phyloP scores from a whole-genome alignment of 106 monocot genomes.

The Agapanthus africanus region DNA sequence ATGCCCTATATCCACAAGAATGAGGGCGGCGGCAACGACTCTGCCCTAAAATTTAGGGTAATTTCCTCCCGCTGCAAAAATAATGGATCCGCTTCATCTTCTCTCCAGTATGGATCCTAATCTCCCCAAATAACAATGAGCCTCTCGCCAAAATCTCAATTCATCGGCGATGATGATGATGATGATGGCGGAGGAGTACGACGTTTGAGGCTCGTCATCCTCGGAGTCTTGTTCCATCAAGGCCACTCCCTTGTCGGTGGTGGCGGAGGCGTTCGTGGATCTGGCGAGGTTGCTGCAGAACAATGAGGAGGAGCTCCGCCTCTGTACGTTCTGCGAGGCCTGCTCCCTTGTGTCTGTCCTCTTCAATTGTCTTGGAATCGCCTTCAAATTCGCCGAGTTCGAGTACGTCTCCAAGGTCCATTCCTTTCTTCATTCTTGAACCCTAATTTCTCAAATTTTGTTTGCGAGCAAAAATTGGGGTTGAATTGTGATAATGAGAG shows the following conservation, averaged over 20 bases:
- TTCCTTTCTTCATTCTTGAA: background rate
- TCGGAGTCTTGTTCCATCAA: background rate
- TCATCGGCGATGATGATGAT: background rate
- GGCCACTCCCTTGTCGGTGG: slow-evolving; percentile 40
- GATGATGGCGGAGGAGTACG: slow-evolving; percentile 21
- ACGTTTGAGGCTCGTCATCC: background rate
- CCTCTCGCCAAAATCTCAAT: too few species aligned
- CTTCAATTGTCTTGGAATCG: slow-evolving; percentile 72
- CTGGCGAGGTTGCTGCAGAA: slow-evolving; percentile 18
- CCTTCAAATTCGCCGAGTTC: slow-evolving; percentile 86
- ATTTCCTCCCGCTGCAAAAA: too few species aligned
- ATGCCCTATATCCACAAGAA: too few species aligned
- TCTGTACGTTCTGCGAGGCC: slow-evolving; percentile 46
- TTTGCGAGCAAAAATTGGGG: background rate
- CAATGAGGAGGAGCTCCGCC: slow-evolving; percentile 24
- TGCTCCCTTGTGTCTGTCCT: slow-evolving; percentile 74
- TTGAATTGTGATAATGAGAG: too few species aligned
- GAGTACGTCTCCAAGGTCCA: slow-evolving; percentile 83
- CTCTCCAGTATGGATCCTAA: too few species aligned
- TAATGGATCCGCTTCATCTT: too few species aligned
- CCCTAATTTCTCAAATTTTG: background rate
- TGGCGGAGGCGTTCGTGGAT: slow-evolving; percentile 75
- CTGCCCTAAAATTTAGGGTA: too few species aligned
- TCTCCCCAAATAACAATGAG: too few species aligned
- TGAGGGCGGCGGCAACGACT: too few species aligned